Evolutionary conservation across 805 yeast species (phyloP).

Genomic region (Wickerhamomyces tratensis): DNA sequence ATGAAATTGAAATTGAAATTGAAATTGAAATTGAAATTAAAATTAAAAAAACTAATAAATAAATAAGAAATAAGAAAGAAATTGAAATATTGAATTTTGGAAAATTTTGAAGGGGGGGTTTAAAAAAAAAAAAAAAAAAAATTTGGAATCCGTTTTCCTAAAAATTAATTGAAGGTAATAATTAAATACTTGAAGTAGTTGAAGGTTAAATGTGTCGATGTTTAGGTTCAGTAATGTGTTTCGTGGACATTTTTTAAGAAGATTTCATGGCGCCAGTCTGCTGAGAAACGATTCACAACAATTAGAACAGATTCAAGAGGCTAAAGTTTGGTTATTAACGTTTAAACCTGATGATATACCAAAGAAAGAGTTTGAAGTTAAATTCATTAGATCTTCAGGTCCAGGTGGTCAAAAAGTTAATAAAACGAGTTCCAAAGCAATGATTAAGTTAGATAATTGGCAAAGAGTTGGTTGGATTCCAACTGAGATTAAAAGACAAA

Average conservation of each 20-base stretch:
- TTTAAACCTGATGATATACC: slow-evolving; percentile 32
- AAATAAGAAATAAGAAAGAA: neutral
- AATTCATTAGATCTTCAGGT: slow-evolving; percentile 59
- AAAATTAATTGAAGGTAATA: neutral
- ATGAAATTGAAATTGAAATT: neutral
- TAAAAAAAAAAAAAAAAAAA: too few relatives aligned
- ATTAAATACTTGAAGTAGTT: too few relatives aligned
- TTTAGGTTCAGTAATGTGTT: too few relatives aligned
- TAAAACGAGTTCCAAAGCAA: slow-evolving; percentile 57
- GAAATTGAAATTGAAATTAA: neutral
- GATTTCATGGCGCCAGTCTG: too few relatives aligned
- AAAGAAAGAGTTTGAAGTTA: slow-evolving; percentile 28
- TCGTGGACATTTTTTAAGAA: too few relatives aligned
- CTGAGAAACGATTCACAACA: too few relatives aligned
- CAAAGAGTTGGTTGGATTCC: slow-evolving; percentile 53
- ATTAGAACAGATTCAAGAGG: slow-evolving; percentile 17
- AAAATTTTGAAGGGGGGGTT: too few relatives aligned
- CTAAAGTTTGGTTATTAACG: slow-evolving; percentile 33
- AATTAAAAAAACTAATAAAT: neutral
- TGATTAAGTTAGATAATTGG: slow-evolving; percentile 41
- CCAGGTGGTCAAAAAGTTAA: slow-evolving; percentile 89
- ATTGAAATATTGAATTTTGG: too few relatives aligned
- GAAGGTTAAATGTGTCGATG: too few relatives aligned
- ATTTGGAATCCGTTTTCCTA: neutral
- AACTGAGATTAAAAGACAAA: slow-evolving; percentile 31